Base-by-base conservation (phyloP, 2,329 filamentous ascomycete species). In the Geosmithia putterillii region DNA sequence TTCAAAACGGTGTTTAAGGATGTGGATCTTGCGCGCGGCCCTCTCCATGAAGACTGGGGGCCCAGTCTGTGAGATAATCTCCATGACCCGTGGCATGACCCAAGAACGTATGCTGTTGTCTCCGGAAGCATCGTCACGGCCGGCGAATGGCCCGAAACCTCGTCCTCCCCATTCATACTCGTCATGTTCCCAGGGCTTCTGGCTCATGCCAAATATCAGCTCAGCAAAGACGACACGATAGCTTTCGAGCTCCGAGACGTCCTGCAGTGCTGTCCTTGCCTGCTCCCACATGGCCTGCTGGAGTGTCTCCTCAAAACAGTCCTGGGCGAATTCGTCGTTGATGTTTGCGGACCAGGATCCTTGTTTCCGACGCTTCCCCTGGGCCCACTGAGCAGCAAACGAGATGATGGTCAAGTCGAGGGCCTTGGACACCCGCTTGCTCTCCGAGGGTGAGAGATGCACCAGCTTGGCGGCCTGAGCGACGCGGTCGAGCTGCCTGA, bases 331-430 rank as follows among this genome's bases (percentile, higher is more conserved):
- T 7, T 37, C 42, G 28, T 45, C 43, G 40, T 22, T 12, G 12
- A n/a, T 17, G 14, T 36, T 15, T 19, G 9, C 12, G 7, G 39
- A 5, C n/a, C 18, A 23, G 38, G 28, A 5, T 3, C 19, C 23
- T 17, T 39, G 36, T 21, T 19, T 36, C 9, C 39, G 38, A 15
- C 39, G 38, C 7, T 14, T 43, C 4, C 44, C 44, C 32, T 47
- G 46, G 5, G 46, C 39, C 46, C 71, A 73, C 47, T 74, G 71
- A 1, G 70, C 66, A 4, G 71, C 67, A 52, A 74, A 74, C 0
- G 71, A 66, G 58, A 73, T 67, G 40, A 74, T 70, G 3, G 64
- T 62, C 3, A 68, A 52, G 42, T 73, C 64, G 9, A 75, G 52
- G 2, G 70, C 70, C 42, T 59, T 64, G 1, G 62, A 61, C 22